phyloP scores from a whole-genome alignment of 306 rosid genomes.

The Dryas drummondii region DNA sequence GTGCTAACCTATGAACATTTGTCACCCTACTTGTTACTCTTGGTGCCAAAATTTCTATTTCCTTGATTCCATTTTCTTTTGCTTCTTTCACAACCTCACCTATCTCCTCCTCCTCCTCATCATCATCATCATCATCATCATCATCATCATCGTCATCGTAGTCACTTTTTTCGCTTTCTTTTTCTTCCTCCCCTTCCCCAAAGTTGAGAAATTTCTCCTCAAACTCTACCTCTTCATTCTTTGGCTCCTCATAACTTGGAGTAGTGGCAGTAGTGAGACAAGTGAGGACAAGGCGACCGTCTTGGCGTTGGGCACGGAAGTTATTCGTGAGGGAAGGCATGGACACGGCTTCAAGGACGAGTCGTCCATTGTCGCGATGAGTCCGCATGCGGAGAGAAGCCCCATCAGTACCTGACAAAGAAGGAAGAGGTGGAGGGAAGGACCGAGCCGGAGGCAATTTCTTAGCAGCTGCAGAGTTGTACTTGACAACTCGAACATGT shows the following conservation, averaged over 20 bases:
- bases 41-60: constrained; percentile 27
- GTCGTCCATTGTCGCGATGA: constrained; percentile 72
- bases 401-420: constrained; percentile 45
- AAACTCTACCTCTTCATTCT: constrained; percentile 22
- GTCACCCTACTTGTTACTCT: constrained; percentile 34
- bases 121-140: constrained; percentile 7
- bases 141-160: constrained; percentile 20
- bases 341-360: constrained; percentile 75
- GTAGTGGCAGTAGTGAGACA: constrained; percentile 20
- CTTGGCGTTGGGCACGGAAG: constrained; percentile 62
- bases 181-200: constrained; percentile 15
- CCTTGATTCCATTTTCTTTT: constrained; percentile 19
- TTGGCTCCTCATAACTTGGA: constrained; percentile 2
- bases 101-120: constrained; percentile 16
- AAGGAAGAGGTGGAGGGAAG: constrained; percentile 74
- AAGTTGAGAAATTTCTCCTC: constrained; percentile 20
- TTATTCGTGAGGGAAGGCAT: constrained; percentile 44
- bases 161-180: background rate
- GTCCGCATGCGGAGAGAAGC: constrained; percentile 55
- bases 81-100: constrained; percentile 20
- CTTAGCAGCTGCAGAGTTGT: constrained; percentile 28
- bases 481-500: constrained; percentile 28
- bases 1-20: constrained; percentile 45
- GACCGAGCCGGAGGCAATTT: constrained; percentile 32
- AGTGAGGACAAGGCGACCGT: constrained; percentile 78